Evolutionary conservation across 495 filamentous ascomycete genomes (phyloP).

Genomic region (Glonium stellatum): DNA sequence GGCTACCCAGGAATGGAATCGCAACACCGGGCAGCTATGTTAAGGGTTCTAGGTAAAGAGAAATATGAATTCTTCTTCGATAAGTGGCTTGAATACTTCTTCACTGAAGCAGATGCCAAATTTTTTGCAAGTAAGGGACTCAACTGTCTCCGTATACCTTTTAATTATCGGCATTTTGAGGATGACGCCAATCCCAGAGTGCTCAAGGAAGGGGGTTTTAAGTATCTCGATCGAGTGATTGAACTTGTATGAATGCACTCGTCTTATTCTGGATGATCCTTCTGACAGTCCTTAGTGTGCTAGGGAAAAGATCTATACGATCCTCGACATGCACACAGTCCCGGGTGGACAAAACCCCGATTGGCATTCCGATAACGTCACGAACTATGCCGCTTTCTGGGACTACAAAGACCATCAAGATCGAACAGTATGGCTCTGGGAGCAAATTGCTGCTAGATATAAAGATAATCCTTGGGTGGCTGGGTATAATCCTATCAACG

Average conservation of each 20-base stretch:
- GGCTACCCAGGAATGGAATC: slow-evolving; percentile 57
- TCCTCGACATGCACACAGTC: slow-evolving; percentile 57
- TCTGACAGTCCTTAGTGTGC: slow-evolving; percentile 39
- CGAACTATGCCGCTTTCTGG: slow-evolving; percentile 55
- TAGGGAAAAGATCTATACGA: slow-evolving; percentile 50
- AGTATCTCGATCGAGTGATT: slow-evolving; percentile 53
- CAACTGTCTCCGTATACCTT: slow-evolving; percentile 57
- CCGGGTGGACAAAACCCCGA: slow-evolving; percentile 60
- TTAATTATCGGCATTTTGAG: slow-evolving; percentile 60
- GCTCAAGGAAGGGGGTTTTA: slow-evolving; percentile 51
- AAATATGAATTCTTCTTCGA: slow-evolving; percentile 47
- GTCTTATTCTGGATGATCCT: not conserved
- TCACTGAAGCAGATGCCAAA: slow-evolving; percentile 53
- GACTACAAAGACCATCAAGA: slow-evolving; percentile 57
- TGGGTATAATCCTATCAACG: slow-evolving; percentile 62
- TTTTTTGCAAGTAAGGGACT: slow-evolving; percentile 53
- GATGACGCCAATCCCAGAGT: slow-evolving; percentile 57
- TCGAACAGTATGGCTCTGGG: slow-evolving; percentile 54
- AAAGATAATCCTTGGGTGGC: slow-evolving; percentile 50
- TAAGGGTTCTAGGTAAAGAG: slow-evolving; percentile 45
- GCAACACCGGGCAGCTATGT: slow-evolving; percentile 51
- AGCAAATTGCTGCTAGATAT: slow-evolving; percentile 52
- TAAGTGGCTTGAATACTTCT: slow-evolving; percentile 53
- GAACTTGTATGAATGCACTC: slow-evolving; percentile 34
- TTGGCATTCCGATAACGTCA: slow-evolving; percentile 56